These are phyloP conservation scores for Zychaea mexicana DNA, from an alignment of 371 early-diverging fungal genomes.

Conservation along the genomic window DNA sequence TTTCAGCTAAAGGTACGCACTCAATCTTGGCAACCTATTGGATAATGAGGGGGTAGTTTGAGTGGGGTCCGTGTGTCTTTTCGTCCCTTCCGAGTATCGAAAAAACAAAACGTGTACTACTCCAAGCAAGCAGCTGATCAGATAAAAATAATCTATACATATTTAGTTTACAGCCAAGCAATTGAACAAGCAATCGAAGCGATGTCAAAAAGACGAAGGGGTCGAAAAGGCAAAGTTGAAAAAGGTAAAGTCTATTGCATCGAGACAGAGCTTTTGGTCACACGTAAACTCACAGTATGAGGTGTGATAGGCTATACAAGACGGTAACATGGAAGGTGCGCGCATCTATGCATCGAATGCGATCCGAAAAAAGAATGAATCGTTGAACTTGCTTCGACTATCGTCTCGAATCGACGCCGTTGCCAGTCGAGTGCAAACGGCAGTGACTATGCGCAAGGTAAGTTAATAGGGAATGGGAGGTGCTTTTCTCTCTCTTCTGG, in stretches of 20 bases:
- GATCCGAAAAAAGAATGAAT: slow-evolving; percentile 97
- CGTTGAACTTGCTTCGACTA: slow-evolving; percentile 84
- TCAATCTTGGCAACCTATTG: too few species aligned
- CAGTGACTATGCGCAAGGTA: slow-evolving; percentile 91
- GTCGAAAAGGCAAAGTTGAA: slow-evolving; percentile 86
- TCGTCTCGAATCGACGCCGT: slow-evolving; percentile 93
- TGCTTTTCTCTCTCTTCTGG: too few species aligned
- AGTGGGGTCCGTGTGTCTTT: too few species aligned
- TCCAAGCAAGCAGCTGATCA: too few species aligned
- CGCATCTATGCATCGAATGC: slow-evolving; percentile 94
- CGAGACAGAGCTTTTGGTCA: background rate
- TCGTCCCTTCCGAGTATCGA: too few species aligned
- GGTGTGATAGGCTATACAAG: slow-evolving; percentile 79
- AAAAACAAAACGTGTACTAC: background rate
- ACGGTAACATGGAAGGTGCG: slow-evolving; percentile 93
- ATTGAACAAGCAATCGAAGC: slow-evolving; percentile 83
- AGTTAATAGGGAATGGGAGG: background rate
- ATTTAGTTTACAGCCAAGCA: slow-evolving; percentile 90
- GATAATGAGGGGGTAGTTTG: background rate
- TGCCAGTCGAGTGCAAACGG: slow-evolving; percentile 91
- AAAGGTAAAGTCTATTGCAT: slow-evolving; percentile 56
- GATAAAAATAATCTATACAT: too few species aligned
- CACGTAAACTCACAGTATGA: background rate
- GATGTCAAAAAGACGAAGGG: slow-evolving; percentile 84
- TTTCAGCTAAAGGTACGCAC: slow-evolving; percentile 10